Conservation (phyloP, 345 rosid species). For the Brassica juncea region DNA sequence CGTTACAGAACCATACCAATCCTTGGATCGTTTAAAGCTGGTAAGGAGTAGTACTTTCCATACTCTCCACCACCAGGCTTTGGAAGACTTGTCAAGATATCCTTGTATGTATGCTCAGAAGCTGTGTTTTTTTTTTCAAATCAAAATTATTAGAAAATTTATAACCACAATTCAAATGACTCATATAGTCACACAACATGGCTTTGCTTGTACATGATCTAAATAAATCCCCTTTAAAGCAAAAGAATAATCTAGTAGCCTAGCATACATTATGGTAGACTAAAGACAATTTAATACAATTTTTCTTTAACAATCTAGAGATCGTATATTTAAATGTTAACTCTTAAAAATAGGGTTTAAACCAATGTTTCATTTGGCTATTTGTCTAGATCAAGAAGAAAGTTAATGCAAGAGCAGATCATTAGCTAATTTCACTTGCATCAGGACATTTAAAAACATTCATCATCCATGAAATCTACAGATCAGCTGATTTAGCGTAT, state of each 20-base stretch:
- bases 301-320: background rate
- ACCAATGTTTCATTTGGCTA: background rate
- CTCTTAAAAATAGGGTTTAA: background rate
- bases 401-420: conserved; percentile 2
- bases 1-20: conserved; percentile 47
- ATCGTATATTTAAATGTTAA: too few species aligned
- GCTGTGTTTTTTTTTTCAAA: conserved; percentile 43
- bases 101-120: conserved; percentile 73
- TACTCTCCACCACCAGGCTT: conserved; percentile 86
- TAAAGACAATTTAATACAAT: background rate
- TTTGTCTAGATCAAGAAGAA: too few species aligned
- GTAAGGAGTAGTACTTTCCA: conserved; percentile 73
- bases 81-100: conserved; percentile 62
- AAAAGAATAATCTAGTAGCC: background rate
- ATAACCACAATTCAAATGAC: background rate
- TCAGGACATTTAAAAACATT: background rate
- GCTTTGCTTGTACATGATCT: background rate
- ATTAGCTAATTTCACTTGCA: background rate
- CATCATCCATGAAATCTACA: background rate
- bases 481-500: background rate
- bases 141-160: conserved; percentile 3
- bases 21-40: conserved; percentile 78
- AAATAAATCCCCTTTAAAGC: background rate
- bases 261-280: too few species aligned
- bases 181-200: background rate